Evolutionary conservation across 2,329 filamentous ascomycete species (phyloP).

Genomic region (Apiospora pterosperma): DNA sequence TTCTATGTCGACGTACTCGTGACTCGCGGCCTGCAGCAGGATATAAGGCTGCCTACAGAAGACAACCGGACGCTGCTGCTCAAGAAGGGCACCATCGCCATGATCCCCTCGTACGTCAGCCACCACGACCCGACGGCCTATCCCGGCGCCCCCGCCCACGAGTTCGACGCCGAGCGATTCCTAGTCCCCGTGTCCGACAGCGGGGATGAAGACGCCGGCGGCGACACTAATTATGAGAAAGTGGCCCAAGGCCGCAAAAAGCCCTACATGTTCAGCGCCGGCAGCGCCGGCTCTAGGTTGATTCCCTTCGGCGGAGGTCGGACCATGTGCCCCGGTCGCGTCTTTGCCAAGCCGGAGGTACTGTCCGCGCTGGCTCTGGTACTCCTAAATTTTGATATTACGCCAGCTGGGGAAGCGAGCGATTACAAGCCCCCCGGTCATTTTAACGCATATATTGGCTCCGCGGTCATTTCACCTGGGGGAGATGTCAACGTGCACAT

Average conservation of each 20-base stretch:
- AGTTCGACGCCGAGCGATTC: background rate
- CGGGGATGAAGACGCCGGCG: background rate
- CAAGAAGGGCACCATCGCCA: background rate
- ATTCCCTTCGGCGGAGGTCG: conserved; percentile 22
- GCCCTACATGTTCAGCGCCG: background rate
- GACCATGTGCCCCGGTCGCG: conserved; percentile 22
- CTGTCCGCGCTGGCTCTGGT: conserved; percentile 17
- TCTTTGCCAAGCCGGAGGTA: conserved; percentile 25
- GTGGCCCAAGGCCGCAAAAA: background rate
- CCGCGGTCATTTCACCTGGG: background rate
- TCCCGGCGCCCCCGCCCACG: background rate
- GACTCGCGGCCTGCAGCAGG: background rate
- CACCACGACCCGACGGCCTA: background rate
- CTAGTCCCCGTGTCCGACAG: background rate
- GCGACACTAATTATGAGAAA: background rate
- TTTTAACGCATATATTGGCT: background rate
- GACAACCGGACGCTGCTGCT: background rate
- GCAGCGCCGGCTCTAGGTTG: background rate
- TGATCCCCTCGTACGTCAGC: background rate
- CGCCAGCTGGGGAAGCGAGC: background rate
- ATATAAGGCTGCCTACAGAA: background rate
- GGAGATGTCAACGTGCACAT: background rate
- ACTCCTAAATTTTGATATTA: conserved; percentile 16
- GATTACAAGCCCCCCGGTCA: background rate
- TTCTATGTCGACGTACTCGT: background rate